These are phyloP conservation scores for Fragaria nilgerrensis DNA, from an alignment of 306 rosid species.

Conservation along the genomic window DNA sequence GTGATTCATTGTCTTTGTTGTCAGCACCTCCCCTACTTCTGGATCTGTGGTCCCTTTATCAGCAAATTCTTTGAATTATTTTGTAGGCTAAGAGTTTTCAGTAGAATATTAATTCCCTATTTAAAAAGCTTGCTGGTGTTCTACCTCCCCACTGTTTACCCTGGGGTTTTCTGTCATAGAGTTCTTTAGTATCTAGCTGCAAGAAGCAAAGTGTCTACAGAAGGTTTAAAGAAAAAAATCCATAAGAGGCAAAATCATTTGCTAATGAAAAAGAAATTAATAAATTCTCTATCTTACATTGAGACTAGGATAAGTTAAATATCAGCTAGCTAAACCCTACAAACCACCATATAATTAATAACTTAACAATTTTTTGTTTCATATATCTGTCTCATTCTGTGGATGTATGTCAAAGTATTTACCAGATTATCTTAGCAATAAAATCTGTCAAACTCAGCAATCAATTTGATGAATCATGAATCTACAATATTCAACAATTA, in stretches of 20 bases:
- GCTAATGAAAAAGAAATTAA: background rate
- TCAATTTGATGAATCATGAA: background rate
- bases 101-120: background rate
- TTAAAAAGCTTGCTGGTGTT: background rate
- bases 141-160: background rate
- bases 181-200: background rate
- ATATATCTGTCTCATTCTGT: background rate
- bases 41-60: conserved; percentile 1
- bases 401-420: background rate
- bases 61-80: background rate
- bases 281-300: background rate
- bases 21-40: conserved; percentile 1
- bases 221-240: background rate
- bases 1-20: background rate
- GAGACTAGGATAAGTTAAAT: background rate
- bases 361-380: background rate
- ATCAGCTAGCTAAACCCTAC: background rate
- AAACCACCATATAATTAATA: background rate
- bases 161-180: too few relatives aligned
- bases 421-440: background rate
- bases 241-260: background rate
- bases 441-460: background rate
- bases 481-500: background rate
- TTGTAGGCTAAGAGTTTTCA: background rate
- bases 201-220: background rate